These are phyloP conservation scores for Yamadazyma philogaea DNA, from an alignment of 805 yeast genomes.

Conservation along the genomic window DNA sequence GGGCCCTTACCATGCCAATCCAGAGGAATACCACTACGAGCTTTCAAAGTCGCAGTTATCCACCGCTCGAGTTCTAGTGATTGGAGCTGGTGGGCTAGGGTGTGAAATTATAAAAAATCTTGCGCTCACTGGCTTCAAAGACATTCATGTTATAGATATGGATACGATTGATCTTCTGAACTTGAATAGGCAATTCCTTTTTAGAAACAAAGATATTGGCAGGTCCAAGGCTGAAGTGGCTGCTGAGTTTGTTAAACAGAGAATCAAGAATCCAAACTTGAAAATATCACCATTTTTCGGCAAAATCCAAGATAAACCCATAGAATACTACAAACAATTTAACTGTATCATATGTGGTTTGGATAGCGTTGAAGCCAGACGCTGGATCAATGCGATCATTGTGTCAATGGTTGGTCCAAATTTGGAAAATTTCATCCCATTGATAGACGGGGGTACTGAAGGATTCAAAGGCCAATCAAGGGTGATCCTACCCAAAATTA, in stretches of 20 bases:
- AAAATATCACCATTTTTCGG: slow-evolving; percentile 58
- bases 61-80: slow-evolving; percentile 34
- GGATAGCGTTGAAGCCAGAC: slow-evolving; percentile 83
- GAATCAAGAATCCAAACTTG: slow-evolving; percentile 39
- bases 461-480: slow-evolving; percentile 91
- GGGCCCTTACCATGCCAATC: slow-evolving; percentile 42
- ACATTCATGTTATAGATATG: slow-evolving; percentile 74
- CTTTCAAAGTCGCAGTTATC: slow-evolving; percentile 23
- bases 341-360: slow-evolving; percentile 79
- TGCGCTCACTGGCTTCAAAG: slow-evolving; percentile 63
- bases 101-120: slow-evolving; percentile 75
- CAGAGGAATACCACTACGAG: slow-evolving; percentile 28
- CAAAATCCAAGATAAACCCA: slow-evolving; percentile 56
- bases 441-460: slow-evolving; percentile 95
- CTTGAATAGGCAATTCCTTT: slow-evolving; percentile 72
- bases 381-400: slow-evolving; percentile 78
- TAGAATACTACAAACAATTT: slow-evolving; percentile 64
- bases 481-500: slow-evolving; percentile 77
- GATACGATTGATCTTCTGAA: slow-evolving; percentile 78
- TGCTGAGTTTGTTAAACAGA: slow-evolving; percentile 47
- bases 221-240: slow-evolving; percentile 65
- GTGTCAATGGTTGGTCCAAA: slow-evolving; percentile 58
- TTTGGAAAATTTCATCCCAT: slow-evolving; percentile 29
- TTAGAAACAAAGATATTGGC: slow-evolving; percentile 60
- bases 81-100: slow-evolving; percentile 85